A percentile compares a stretch with the other conserved stretches of the same genome.
Evolutionary conservation across 805 yeast genomes (phyloP).

Genomic region (Cyberlindnera euphorbiae): DNA sequence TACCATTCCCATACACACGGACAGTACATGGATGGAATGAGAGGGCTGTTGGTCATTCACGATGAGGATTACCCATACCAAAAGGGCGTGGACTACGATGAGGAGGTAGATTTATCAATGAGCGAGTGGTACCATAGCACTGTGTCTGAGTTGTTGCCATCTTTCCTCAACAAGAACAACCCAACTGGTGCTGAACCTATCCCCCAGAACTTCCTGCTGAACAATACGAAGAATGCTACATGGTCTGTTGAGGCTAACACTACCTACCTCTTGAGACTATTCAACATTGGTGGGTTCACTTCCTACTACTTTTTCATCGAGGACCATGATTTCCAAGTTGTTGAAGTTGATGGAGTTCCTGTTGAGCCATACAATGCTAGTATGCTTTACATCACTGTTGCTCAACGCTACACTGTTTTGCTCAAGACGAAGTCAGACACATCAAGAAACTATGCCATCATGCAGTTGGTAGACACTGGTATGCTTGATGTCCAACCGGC

Average conservation of each 20-base stretch:
- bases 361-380: constrained; percentile 71
- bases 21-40: constrained; percentile 92
- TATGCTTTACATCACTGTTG: constrained; percentile 75
- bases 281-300: constrained; percentile 87
- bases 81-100: constrained; percentile 56
- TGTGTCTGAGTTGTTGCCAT: constrained; percentile 43
- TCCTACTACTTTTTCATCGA: constrained; percentile 88
- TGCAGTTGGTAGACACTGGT: constrained; percentile 72
- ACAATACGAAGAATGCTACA: constrained; percentile 75
- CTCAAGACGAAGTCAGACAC: constrained; percentile 62
- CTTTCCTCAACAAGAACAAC: constrained; percentile 67
- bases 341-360: constrained; percentile 89
- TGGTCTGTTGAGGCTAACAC: constrained; percentile 79
- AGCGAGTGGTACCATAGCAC: constrained; percentile 84
- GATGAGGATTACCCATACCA: constrained; percentile 48
- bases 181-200: constrained; percentile 99
- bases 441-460: constrained; percentile 73
- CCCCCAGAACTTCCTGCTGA: constrained; percentile 74
- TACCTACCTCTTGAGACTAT: constrained; percentile 75
- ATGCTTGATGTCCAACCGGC: constrained; percentile 77
- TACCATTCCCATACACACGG: constrained; percentile 91
- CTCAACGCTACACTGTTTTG: constrained; percentile 86
- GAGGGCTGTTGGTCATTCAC: constrained; percentile 74
- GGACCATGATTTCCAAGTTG: constrained; percentile 79
- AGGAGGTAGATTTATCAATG: constrained; percentile 63